Conservation (phyloP, 2,329 filamentous ascomycete species). For the Capronia americana region DNA sequence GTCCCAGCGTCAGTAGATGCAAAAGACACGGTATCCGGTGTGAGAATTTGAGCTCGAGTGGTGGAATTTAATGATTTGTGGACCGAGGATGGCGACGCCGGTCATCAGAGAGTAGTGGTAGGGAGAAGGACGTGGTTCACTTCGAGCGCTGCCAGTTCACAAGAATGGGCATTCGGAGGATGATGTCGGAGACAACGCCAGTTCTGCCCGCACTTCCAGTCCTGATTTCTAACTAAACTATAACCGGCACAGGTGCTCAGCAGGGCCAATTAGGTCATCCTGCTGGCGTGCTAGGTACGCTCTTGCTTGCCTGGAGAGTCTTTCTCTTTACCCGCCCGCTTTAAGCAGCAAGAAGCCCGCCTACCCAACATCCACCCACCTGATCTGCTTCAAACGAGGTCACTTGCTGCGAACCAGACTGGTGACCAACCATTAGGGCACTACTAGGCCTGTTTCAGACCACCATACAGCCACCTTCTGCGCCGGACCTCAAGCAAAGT, state of each 20-base stretch:
- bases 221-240: constrained; percentile 11
- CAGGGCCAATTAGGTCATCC: constrained; percentile 4
- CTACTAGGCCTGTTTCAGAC: constrained; percentile 21
- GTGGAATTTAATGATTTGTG: background rate
- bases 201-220: constrained; percentile 10
- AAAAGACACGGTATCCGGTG: background rate
- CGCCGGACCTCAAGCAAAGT: background rate
- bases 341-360: constrained; percentile 8
- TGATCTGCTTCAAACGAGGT: constrained; percentile 16
- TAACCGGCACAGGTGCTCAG: constrained; percentile 6
- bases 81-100: constrained; percentile 3
- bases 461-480: constrained; percentile 12
- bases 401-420: constrained; percentile 7
- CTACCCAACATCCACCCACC: constrained; percentile 13
- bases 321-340: constrained; percentile 9
- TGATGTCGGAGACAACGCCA: constrained; percentile 22
- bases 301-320: constrained; percentile 8
- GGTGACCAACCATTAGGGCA: constrained; percentile 10
- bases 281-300: background rate
- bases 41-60: background rate
- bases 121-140: constrained; percentile 1
- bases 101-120: constrained; percentile 14
- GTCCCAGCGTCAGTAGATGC: background rate
- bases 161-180: constrained; percentile 21
- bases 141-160: constrained; percentile 5